Evolutionary conservation across 2,329 filamentous ascomycete species (phyloP), one percentile per base, ranked within the genome.

Genomic region (Trichoderma gracile): DNA sequence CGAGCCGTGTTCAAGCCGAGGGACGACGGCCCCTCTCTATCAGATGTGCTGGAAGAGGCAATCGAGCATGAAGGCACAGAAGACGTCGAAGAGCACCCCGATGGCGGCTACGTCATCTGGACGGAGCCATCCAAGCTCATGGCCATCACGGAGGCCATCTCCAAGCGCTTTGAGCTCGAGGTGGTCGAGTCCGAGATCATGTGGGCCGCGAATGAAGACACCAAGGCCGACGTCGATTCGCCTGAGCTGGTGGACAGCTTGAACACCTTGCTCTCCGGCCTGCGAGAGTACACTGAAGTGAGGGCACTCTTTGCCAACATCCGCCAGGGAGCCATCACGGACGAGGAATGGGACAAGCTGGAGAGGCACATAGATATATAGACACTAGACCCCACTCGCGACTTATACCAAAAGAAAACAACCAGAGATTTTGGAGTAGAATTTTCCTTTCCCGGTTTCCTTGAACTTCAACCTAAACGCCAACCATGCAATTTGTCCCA

Each of bases 121-220:
- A 78, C 75, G 5, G 73, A 78, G 63, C 75, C 76, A 7, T 69
- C 71, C 40, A 69, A 71, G 19, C 67, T 77, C 17, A 71, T 72
- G 66, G 69, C 73, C 57, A 73, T 77, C 19, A 75, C 75, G 2
- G 69, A 76, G 54, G 80, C 81, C 14, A 73, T 97, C n/a, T 81
- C 85, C 4, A 81, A 84, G 68, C 80, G 83, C 43, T 82, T 91
- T 21, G 84, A 82, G 1, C 77, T 96, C 66, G 84, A 89, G 65
- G 84, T 96, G 52, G 79, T 89, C 63, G 89, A 86, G 69, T 87
- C 87, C 19, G 91, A 96, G 63, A 94, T 97, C 59, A 83, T 97
- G 49, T 97, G 92, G 89, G 86, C 89, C 65, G 85, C 92, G 0
- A 95, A 94, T 66, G 86, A 89, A 71, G 93, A 97, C 67, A 93